These are phyloP conservation scores for Collybiopsis luxurians DNA, from an alignment of 768 basidiomycete species.

Conservation along the genomic window DNA sequence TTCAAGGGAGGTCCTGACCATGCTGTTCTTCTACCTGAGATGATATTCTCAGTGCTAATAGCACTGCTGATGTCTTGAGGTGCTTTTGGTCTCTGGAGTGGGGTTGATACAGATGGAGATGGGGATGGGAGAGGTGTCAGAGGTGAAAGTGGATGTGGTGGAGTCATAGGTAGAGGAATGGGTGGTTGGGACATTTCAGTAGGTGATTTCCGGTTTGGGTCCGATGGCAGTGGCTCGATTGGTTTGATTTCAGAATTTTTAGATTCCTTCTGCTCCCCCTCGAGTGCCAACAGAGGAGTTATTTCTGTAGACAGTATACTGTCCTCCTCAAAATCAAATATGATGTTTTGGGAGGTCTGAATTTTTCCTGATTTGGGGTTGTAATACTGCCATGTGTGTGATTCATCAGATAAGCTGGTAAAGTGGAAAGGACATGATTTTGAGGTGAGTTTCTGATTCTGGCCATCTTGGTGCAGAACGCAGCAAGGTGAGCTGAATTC, in stretches of 20 bases:
- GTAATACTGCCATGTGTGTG: conserved; percentile 21
- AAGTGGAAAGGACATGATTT: conserved; percentile 10
- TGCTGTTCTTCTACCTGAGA: too few relatives aligned
- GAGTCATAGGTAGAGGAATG: too few relatives aligned
- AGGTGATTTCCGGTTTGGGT: neutral
- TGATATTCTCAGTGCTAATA: too few relatives aligned
- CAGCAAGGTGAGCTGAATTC: conserved; percentile 21
- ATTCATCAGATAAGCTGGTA: conserved; percentile 18
- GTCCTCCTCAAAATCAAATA: conserved; percentile 11
- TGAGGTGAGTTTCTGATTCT: conserved; percentile 17
- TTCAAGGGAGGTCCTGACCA: neutral
- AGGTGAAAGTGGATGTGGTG: neutral
- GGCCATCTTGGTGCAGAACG: conserved; percentile 15
- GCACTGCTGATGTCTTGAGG: too few relatives aligned
- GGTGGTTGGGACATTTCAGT: neutral
- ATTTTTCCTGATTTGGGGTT: conserved; percentile 15
- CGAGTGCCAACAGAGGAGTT: neutral
- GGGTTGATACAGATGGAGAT: too few relatives aligned
- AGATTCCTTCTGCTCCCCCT: conserved; percentile 14
- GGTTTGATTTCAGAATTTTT: neutral
- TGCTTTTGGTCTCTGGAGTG: too few relatives aligned
- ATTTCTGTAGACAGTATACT: neutral
- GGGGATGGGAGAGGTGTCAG: too few relatives aligned
- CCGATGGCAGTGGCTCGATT: neutral
- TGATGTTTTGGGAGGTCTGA: conserved; percentile 24